phyloP scores from a whole-genome alignment of 495 filamentous ascomycete genomes.

The Bryoglossum gracile region DNA sequence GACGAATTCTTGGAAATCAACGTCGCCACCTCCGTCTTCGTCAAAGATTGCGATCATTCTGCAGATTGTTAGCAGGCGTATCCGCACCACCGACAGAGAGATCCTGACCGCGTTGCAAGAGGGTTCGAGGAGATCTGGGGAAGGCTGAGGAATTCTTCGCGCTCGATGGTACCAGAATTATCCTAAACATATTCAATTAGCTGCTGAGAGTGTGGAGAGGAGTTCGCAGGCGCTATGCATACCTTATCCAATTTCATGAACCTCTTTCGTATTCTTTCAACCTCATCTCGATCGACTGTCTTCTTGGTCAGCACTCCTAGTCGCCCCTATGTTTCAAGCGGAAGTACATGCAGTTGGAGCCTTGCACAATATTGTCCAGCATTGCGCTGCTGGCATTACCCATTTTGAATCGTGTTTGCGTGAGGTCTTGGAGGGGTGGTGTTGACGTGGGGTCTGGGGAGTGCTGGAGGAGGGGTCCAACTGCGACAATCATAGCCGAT shows the following conservation, averaged over 20 bases:
- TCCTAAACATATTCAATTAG: conserved; percentile 50
- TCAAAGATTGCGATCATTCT: conserved; percentile 99
- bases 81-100: neutral
- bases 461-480: too few species aligned
- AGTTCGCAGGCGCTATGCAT: conserved; percentile 17
- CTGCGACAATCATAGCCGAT: too few species aligned
- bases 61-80: conserved; percentile 1
- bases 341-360: conserved; percentile 76
- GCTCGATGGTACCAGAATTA: conserved; percentile 95
- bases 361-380: conserved; percentile 91
- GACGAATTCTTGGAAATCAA: conserved; percentile 99
- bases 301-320: neutral
- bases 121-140: conserved; percentile 98
- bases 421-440: neutral
- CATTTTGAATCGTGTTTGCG: conserved; percentile 46
- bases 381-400: conserved; percentile 77
- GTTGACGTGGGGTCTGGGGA: too few species aligned
- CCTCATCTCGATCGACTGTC: conserved; percentile 90
- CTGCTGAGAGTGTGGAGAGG: neutral
- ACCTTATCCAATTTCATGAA: conserved; percentile 99
- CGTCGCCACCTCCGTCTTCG: conserved; percentile 94
- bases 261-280: conserved; percentile 87
- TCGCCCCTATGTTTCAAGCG: conserved; percentile 1
- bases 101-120: conserved; percentile 74
- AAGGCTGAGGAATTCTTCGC: conserved; percentile 94